phyloP scores from a whole-genome alignment of 2,329 filamentous ascomycete genomes.

The Trichoderma gracile region DNA sequence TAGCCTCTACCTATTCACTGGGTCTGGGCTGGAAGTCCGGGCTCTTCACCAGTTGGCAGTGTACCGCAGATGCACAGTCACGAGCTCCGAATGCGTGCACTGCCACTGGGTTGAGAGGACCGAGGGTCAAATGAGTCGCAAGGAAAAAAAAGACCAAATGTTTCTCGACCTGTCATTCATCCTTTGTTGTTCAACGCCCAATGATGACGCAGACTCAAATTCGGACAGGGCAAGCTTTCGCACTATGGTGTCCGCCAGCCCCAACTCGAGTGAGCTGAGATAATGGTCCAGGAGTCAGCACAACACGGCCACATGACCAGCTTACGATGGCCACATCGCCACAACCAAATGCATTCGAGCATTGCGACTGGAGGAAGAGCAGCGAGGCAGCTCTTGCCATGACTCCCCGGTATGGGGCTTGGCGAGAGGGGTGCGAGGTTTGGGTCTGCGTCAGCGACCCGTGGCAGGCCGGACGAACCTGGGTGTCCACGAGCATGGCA shows the following conservation, averaged over 20 bases:
- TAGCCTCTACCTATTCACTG: neutral
- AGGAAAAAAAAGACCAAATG: neutral
- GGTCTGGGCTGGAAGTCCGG: neutral
- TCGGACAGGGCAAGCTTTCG: neutral
- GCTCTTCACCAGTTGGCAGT: neutral
- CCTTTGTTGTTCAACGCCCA: neutral
- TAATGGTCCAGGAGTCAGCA: neutral
- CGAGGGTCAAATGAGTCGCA: neutral
- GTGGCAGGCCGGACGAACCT: constrained; percentile 13
- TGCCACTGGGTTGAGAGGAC: neutral
- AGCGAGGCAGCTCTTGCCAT: neutral
- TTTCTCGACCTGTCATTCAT: neutral
- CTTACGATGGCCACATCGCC: neutral
- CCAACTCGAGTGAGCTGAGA: constrained; percentile 9
- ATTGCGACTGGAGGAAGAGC: no score
- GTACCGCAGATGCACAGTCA: neutral
- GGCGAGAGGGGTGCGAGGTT: constrained; percentile 4
- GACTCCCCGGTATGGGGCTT: neutral
- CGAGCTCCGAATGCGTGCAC: neutral
- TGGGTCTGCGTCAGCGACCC: constrained; percentile 12
- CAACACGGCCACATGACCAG: neutral
- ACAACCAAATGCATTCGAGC: no score
- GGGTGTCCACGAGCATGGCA: neutral
- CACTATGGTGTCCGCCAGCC: neutral
- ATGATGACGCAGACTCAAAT: neutral